Base-by-base conservation (phyloP, 768 basidiomycete genomes). In the Lyophyllum shimeji region DNA sequence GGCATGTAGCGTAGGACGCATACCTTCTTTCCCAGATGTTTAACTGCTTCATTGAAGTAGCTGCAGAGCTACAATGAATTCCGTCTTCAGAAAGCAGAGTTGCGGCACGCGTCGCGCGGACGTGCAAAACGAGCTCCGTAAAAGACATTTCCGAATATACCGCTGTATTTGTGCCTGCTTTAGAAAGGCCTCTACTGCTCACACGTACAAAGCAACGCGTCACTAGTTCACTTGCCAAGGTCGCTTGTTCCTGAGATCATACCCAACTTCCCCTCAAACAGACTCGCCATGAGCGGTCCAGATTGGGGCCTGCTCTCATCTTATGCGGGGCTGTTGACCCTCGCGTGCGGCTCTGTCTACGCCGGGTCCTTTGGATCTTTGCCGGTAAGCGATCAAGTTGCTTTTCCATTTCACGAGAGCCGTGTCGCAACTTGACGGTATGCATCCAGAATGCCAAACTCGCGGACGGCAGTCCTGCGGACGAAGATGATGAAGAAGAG, bases 261-360 rank as follows among this genome's bases (percentile, higher is more conserved):
- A 34, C 12, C 20, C 50, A 46, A 39, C 40, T 45, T 25, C 25
- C 21, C 34, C 40, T 51, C 46, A 20, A 47, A 55, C 45, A 44
- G 43, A 29, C 54, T 45, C 39, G 44, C 50, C 15, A 64, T 62
- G 59, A 51, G 34, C 48, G 56, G 54, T 29, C 56, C 69, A 59
- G 73, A 88, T 69, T 84, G 79, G 82, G 83, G 83, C 62, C 64
- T 87, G 45, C 59, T 90, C 25, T 81, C 81, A 0, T 86, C 90
- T 33, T 90, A 89, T 62, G 82, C 74, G 6, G 91, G 89, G 7
- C 73, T 93, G 6, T 68, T 92, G 49, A 68, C 71, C 31, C 78
- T 92, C 21, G 91, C 91, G 1, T 79, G 73, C 48, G 63, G 68
- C n/a, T 85, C 86, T 25, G 80, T 93, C 44, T 91, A 86, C 62